Base-by-base conservation (phyloP, 805 yeast species). In the Yamadazyma takamatsuzukensis region DNA sequence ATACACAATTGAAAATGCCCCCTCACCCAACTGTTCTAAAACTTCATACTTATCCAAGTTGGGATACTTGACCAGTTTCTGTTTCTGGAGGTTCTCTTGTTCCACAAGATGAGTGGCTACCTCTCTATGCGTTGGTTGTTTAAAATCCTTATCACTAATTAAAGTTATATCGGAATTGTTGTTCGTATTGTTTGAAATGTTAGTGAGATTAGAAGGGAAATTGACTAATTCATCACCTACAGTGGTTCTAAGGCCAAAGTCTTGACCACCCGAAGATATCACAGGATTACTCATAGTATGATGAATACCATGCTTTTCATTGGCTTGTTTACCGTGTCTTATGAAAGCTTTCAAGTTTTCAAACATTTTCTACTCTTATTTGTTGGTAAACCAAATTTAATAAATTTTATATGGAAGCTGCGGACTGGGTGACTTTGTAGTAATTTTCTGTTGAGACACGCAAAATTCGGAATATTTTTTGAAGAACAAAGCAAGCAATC, bases 1-100 rank as follows among this genome's bases (percentile, higher is more conserved):
- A 56, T 77, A 80, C 12, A 84, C 94, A 18, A 76, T 71, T 3
- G 89, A 81, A 44, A 84, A 84, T 0, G 94, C 89, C 16, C 94
- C 94, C 54, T 84, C 93, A 6, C 94, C 94, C 41, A 84, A 71
- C 30, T 69, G 67, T 15, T 68, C 72, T 33, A 62, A 36, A 18
- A 76, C 55, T 28, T 62, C 51, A 49, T 75, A 76, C 37, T 62
- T 52, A 12, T 66, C 61, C 34, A 67, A 51, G 30, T 53, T 53
- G 3, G 71, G 69, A 27, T 59, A 66, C 32, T 51, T 48, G 14
- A 40, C 36, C 34, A 39, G 49, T 16, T 45, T 47, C 19, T 44
- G 39, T 19, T 34, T 43, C 36, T 54, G 53, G 21, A 47, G 9
- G 6, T 48, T 47, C 39, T 61, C 68, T 43, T 62, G 60, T 36